Percentiles rank a stretch among this genome's conserved stretches.
These are phyloP conservation scores for Porpolomopsis calyptriformis DNA, from an alignment of 768 basidiomycete genomes.

Conservation along the genomic window DNA sequence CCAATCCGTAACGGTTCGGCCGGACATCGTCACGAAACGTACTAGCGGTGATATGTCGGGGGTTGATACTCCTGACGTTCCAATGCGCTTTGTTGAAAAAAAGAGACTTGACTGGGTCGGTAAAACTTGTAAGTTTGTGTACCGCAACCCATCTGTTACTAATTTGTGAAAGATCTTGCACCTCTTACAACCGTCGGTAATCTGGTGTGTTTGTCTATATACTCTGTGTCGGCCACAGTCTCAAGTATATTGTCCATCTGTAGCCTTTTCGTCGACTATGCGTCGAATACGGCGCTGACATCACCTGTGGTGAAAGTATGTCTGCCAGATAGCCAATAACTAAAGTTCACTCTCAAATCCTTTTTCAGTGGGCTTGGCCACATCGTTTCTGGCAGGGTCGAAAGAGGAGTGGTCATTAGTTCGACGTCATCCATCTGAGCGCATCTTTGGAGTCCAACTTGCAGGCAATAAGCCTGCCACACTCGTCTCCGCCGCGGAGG, in stretches of 20 bases:
- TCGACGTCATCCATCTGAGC: slow-evolving; percentile 77
- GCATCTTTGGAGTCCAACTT: slow-evolving; percentile 83
- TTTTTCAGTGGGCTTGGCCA: slow-evolving; percentile 76
- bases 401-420: slow-evolving; percentile 94
- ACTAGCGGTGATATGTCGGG: slow-evolving; percentile 28
- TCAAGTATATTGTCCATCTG: background rate
- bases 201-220: slow-evolving; percentile 37
- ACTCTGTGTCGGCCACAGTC: background rate
- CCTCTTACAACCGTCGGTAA: slow-evolving; percentile 96
- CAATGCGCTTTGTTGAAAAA: slow-evolving; percentile 69
- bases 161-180: slow-evolving; percentile 24
- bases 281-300: slow-evolving; percentile 79
- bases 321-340: background rate
- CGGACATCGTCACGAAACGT: slow-evolving; percentile 21
- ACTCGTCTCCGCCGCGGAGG: slow-evolving; percentile 74
- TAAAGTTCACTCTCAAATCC: slow-evolving; percentile 3
- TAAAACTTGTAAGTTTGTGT: slow-evolving; percentile 59
- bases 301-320: slow-evolving; percentile 89
- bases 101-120: slow-evolving; percentile 77
- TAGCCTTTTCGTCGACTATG: slow-evolving; percentile 92
- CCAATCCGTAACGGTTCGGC: background rate
- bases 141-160: background rate
- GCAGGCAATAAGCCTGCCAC: slow-evolving; percentile 79
- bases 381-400: slow-evolving; percentile 78
- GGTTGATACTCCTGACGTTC: slow-evolving; percentile 57